phyloP scores from a whole-genome alignment of 768 basidiomycete species.

The Collybia mongolica region DNA sequence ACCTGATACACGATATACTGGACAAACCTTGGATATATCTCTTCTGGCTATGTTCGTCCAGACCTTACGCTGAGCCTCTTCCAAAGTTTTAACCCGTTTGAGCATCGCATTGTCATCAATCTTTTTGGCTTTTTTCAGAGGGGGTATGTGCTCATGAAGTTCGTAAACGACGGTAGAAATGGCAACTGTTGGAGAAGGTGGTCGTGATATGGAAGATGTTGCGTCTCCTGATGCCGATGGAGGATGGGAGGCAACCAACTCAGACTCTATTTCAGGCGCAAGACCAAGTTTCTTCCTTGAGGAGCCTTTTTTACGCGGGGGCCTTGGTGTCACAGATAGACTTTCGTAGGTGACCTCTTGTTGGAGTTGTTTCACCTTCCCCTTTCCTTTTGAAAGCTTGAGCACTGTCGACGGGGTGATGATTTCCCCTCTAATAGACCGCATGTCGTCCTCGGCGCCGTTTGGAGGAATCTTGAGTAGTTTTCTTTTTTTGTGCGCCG shows the following conservation, averaged over 20 bases:
- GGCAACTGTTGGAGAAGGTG: slow-evolving; percentile 61
- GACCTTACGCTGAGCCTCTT: slow-evolving; percentile 84
- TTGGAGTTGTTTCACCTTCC: slow-evolving; percentile 45
- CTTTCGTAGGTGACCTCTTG: slow-evolving; percentile 64
- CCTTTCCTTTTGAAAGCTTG: slow-evolving; percentile 49
- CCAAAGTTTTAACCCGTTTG: slow-evolving; percentile 73
- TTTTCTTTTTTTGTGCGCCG: slow-evolving; percentile 61
- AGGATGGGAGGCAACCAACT: slow-evolving; percentile 44
- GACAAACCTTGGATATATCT: slow-evolving; percentile 76
- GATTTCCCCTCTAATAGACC: background rate
- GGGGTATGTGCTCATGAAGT: slow-evolving; percentile 66
- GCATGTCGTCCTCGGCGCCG: slow-evolving; percentile 36
- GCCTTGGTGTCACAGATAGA: slow-evolving; percentile 48
- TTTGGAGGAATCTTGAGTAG: slow-evolving; percentile 40
- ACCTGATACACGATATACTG: background rate
- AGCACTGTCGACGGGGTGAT: slow-evolving; percentile 21
- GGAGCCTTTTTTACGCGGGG: slow-evolving; percentile 52
- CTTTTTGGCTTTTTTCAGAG: slow-evolving; percentile 74
- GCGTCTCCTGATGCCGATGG: slow-evolving; percentile 65
- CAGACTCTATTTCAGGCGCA: slow-evolving; percentile 50
- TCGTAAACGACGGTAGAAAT: slow-evolving; percentile 67
- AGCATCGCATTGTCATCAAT: slow-evolving; percentile 69
- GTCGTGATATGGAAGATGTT: slow-evolving; percentile 70
- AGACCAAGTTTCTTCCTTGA: slow-evolving; percentile 60
- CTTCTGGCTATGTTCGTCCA: slow-evolving; percentile 87